Base-by-base conservation (phyloP, 2,329 filamentous ascomycete genomes). In the Talaromyces sp. region DNA sequence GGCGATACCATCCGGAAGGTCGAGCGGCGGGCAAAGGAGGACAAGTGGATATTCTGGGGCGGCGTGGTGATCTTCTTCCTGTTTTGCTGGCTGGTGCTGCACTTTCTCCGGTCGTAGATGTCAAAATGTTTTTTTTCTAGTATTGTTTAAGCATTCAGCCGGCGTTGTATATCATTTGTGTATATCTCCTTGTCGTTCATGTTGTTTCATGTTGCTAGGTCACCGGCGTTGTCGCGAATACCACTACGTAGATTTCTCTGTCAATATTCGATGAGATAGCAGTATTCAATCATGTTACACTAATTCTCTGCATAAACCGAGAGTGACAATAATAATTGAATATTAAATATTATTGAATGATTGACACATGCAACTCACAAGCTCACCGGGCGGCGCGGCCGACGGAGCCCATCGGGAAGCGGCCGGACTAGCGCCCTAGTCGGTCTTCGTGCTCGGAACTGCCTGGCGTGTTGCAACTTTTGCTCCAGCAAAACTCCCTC, bases 1-100 rank as follows among this genome's bases (percentile, higher is more conserved):
- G 93, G 93, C 21, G 93, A 98, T 73, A 99, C 95, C 1, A 99
- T 99, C 65, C 87, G 95, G 53, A 98, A 95, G 91, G 89, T 99
- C 49, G 93, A 98, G 78, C 80, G 95, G 67, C 83, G 95, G 64
- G 92, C 95, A 56, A 89, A 87, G 74, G 90, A 98, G 80, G 95
- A 99, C 74, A 98, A 97, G 78, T 98, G 93, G 92, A 96, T 99
- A 38, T 99, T 99, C 74, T 90, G 89, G 83, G 89, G 81, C 0
- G 92, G 95, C 0, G 91, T 93, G 2, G 76, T 96, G 5, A 76
- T 95, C 38, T 99, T 99, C 75, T 90, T 98, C 69, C 71, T 84
- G 41, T 99, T 99, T 73, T 96, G 93, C 75, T 98, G 91, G 86
- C 78, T 95, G 65, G 92, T 96, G 59, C 73, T 99, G 71, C 89